These are phyloP conservation scores for Phaeosphaeriaceae sp. DNA, from an alignment of 2,329 filamentous ascomycete genomes.

Conservation along the genomic window DNA sequence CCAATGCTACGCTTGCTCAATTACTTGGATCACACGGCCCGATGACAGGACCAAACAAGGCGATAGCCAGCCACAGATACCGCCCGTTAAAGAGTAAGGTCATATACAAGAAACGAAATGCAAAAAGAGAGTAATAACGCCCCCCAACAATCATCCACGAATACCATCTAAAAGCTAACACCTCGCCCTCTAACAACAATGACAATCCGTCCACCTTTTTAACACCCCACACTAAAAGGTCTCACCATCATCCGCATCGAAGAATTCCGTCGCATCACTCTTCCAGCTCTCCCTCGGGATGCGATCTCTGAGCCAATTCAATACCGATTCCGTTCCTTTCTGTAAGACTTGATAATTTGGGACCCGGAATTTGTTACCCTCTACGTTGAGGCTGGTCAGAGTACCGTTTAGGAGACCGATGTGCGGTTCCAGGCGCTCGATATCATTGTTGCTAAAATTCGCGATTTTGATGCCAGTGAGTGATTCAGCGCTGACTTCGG, in stretches of 20 bases:
- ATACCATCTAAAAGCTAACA: too few relatives aligned
- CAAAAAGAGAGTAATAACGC: too few relatives aligned
- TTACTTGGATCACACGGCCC: too few relatives aligned
- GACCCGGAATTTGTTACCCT: conserved; percentile 86
- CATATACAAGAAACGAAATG: too few relatives aligned
- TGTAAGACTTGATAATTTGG: conserved; percentile 84
- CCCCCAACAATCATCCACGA: neutral
- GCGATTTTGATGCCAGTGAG: conserved; percentile 77
- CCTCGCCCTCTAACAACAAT: too few relatives aligned
- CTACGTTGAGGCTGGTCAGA: conserved; percentile 74
- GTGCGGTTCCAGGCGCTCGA: conserved; percentile 78
- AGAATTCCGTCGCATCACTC: conserved; percentile 32
- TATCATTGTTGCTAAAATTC: conserved; percentile 84
- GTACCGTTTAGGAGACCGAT: conserved; percentile 76
- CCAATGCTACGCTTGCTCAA: too few relatives aligned
- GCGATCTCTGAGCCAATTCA: conserved; percentile 80
- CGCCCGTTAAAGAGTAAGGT: too few relatives aligned
- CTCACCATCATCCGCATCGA: conserved; percentile 23
- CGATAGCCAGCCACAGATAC: too few relatives aligned
- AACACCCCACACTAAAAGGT: conserved; percentile 7
- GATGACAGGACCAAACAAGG: too few relatives aligned
- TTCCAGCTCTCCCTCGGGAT: conserved; percentile 60
- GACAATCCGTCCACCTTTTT: neutral
- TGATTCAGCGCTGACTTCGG: conserved; percentile 73
- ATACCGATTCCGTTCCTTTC: conserved; percentile 82